These are phyloP conservation scores for Moesziomyces sp. DNA, from an alignment of 1,284 basidiomycete species.

Conservation along the genomic window DNA sequence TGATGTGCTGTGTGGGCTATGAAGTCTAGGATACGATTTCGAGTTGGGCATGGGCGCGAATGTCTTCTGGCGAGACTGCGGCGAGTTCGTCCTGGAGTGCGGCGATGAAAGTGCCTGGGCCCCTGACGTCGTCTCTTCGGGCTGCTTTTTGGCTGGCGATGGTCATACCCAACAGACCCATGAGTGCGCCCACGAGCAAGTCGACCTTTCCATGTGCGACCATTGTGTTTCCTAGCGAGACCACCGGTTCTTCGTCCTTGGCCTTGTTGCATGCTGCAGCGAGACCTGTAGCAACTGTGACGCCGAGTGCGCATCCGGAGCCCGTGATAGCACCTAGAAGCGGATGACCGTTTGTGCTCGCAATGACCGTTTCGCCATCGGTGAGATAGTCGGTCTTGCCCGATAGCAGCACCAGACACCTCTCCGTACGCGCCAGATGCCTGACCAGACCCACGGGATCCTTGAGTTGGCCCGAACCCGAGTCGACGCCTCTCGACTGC, in stretches of 20 bases:
- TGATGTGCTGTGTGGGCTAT: no score
- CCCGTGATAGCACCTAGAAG: slow-evolving; percentile 86
- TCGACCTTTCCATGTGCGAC: slow-evolving; percentile 38
- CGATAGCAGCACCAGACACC: slow-evolving; percentile 84
- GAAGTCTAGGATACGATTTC: slow-evolving; percentile 9
- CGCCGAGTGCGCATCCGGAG: slow-evolving; percentile 88
- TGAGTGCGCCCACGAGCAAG: slow-evolving; percentile 59
- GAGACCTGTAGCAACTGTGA: slow-evolving; percentile 80
- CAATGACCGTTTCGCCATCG: slow-evolving; percentile 79
- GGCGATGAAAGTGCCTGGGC: slow-evolving; percentile 87
- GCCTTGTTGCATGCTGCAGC: slow-evolving; percentile 72
- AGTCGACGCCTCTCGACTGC: slow-evolving; percentile 86
- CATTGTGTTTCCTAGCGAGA: slow-evolving; percentile 31
- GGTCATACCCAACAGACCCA: slow-evolving; percentile 79
- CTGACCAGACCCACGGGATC: slow-evolving; percentile 80
- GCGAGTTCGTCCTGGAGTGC: slow-evolving; percentile 83
- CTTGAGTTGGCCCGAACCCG: slow-evolving; percentile 78
- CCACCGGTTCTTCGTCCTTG: slow-evolving; percentile 1
- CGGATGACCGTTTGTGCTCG: slow-evolving; percentile 80
- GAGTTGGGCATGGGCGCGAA: slow-evolving; percentile 22
- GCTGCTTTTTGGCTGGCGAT: slow-evolving; percentile 86
- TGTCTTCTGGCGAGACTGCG: slow-evolving; percentile 21
- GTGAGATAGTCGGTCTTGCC: slow-evolving; percentile 87
- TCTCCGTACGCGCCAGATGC: slow-evolving; percentile 78
- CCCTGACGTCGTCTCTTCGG: slow-evolving; percentile 76